Evolutionary conservation across 176 grass and related monocot genomes (phyloP).

Genomic region (Typha latifolia): DNA sequence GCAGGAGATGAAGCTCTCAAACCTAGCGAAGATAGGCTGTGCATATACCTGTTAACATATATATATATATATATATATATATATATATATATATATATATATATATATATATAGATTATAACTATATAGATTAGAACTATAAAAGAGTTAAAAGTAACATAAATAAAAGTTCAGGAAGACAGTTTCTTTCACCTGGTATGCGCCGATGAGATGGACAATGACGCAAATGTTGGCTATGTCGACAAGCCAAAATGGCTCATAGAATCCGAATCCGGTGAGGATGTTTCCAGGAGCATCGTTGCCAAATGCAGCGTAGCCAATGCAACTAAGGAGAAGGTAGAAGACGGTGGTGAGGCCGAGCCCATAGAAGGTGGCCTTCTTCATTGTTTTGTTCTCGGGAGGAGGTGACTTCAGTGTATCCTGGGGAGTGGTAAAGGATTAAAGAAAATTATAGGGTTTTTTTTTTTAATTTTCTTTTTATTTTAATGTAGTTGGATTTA

Average conservation of each 20-base stretch:
- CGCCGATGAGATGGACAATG: conserved; percentile 81
- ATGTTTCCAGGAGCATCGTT: conserved; percentile 74
- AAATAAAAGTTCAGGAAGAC: too few species aligned
- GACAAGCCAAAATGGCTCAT: conserved; percentile 94
- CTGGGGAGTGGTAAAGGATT: conserved; percentile 4
- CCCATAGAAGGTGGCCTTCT: conserved; percentile 50
- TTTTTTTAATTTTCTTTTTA: too few species aligned
- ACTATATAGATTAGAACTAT: background rate
- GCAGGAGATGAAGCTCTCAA: conserved; percentile 56
- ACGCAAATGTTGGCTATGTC: conserved; percentile 90
- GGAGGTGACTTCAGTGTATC: conserved; percentile 72
- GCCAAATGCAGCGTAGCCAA: conserved; percentile 82
- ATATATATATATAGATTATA: too few species aligned
- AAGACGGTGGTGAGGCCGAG: conserved; percentile 68
- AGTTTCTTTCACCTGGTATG: conserved; percentile 46
- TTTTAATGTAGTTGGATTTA: too few species aligned
- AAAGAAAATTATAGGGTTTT: too few species aligned
- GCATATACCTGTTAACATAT: conserved; percentile 50
- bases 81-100: too few species aligned
- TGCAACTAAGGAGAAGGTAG: conserved; percentile 73
- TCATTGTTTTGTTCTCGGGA: conserved; percentile 80
- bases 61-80: too few species aligned
- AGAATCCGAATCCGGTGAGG: conserved; percentile 71
- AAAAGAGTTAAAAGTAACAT: background rate
- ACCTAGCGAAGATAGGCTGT: conserved; percentile 80